Evolutionary conservation across 805 yeast genomes (phyloP), one percentile per base, ranked within the genome.

Genomic region (Novakomyces olei): DNA sequence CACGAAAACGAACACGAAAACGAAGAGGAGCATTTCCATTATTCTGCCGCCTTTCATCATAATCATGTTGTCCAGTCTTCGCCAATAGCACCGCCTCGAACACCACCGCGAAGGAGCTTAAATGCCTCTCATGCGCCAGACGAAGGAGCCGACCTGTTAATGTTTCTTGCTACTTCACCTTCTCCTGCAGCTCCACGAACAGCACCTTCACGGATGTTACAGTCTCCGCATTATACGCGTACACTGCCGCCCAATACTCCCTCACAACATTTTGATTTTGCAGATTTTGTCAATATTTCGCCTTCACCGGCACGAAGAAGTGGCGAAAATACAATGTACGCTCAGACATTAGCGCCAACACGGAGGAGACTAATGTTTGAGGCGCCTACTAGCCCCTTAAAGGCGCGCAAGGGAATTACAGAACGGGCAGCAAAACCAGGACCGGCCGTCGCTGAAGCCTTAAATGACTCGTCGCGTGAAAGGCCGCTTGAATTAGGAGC

Each of bases 91-190:
- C 41, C 41, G 2, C 41, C 41, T 7, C 37, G 38, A 6, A 39
- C 41, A 8, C 39, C 39, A n/a, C 41, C 41, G 2, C 29, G 34
- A 8, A 23, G 34, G 22, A 12, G 15, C 15, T 12, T 14, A 5
- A 4, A 9, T 16, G 27, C 16, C 14, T n/a, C 12, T 10, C 9
- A 23, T 16, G 36, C 42, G 7, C 44, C 44, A 15, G 60, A 58
- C 31, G 88, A 76, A 50, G 92, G 91, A 9, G 92, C 91, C 1
- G 85, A 74, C 48, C 54, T 79, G 38, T 60, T 79, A 39, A 65
- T 79, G 67, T 79, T 67, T 50, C 57, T 79, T 42, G 91, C 92
- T 2, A 74, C 83, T 5, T 75, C 88, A 5, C 92, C 92, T 1
- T 67, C 77, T 0, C 76, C 76, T 1, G 67, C 68, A 5, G 49